Percentiles rank a stretch among this genome's conserved stretches.
These are phyloP conservation scores for Colletotrichum shisoi DNA, from an alignment of 2,329 filamentous ascomycete genomes.

Conservation along the genomic window DNA sequence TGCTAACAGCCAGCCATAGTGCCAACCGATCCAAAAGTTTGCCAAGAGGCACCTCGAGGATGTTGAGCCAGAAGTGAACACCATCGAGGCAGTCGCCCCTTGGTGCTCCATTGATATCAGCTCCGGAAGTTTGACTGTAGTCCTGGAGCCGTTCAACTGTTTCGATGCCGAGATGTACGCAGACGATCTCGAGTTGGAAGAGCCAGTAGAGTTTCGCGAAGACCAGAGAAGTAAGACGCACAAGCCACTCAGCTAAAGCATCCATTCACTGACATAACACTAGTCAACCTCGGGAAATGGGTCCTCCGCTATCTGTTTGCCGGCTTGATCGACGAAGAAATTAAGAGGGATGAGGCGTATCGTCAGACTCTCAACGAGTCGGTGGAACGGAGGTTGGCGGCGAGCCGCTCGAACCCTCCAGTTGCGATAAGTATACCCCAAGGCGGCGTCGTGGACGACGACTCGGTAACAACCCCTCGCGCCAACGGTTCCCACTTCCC, in stretches of 20 bases:
- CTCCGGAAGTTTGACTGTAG: constrained; percentile 88
- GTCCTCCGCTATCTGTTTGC: constrained; percentile 90
- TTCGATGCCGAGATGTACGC: constrained; percentile 98
- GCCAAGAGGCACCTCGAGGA: constrained; percentile 94
- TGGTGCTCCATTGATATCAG: constrained; percentile 97
- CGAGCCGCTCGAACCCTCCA: constrained; percentile 66
- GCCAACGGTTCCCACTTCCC: constrained; percentile 69
- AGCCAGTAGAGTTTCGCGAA: constrained; percentile 82
- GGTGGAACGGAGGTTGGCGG: constrained; percentile 64
- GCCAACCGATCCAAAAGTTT: constrained; percentile 86
- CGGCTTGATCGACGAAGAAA: constrained; percentile 87
- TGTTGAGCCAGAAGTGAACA: constrained; percentile 86
- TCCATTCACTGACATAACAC: background rate
- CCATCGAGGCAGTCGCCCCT: constrained; percentile 85
- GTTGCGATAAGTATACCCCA: constrained; percentile 63
- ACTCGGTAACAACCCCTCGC: constrained; percentile 62
- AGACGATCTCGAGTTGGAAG: constrained; percentile 80
- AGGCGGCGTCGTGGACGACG: constrained; percentile 49
- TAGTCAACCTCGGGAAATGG: constrained; percentile 97
- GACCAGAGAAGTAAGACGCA: constrained; percentile 82
- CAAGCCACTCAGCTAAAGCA: background rate
- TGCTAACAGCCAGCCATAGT: constrained; percentile 60
- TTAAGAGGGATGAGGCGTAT: constrained; percentile 78
- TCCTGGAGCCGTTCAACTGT: constrained; percentile 92
- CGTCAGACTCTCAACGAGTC: constrained; percentile 73